These are phyloP conservation scores for Fusarium concolor DNA, from an alignment of 2,329 filamentous ascomycete genomes.

Conservation along the genomic window DNA sequence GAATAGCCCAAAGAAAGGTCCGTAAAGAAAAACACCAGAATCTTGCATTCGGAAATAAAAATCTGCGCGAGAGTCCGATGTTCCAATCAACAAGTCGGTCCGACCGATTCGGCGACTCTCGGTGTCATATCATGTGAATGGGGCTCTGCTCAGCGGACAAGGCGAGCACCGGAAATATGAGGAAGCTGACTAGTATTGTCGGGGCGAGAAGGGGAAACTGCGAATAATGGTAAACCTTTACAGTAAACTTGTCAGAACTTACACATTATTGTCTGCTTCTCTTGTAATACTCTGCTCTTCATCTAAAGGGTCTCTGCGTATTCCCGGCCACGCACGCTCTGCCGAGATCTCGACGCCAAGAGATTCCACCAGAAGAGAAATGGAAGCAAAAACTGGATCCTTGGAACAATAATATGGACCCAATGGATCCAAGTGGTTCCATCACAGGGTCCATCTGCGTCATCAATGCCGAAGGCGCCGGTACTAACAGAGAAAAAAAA, in stretches of 20 bases:
- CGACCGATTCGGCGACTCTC: conserved; percentile 31
- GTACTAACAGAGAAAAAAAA: conserved; percentile 11
- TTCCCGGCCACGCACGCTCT: conserved; percentile 7
- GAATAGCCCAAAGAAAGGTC: background rate
- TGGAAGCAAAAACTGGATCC: conserved; percentile 36
- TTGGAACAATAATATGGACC: conserved; percentile 22
- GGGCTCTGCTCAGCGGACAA: conserved; percentile 26
- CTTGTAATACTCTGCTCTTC: background rate
- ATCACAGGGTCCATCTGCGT: conserved; percentile 28
- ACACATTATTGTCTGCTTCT: background rate
- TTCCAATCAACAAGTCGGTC: conserved; percentile 30
- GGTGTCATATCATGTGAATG: conserved; percentile 32
- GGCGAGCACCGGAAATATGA: conserved; percentile 32
- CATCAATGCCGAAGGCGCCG: conserved; percentile 28
- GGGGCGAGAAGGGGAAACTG: background rate
- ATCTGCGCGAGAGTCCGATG: conserved; percentile 17
- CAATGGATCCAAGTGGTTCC: conserved; percentile 10
- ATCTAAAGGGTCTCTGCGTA: background rate
- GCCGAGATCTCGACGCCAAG: conserved; percentile 35
- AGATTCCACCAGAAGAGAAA: conserved; percentile 22
- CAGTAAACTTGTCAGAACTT: background rate
- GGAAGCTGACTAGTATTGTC: conserved; percentile 23
- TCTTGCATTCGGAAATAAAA: conserved; percentile 27
- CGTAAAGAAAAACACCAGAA: conserved; percentile 15
- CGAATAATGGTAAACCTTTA: background rate